Conservation (phyloP, 2,329 filamentous ascomycete species). For the Calonectria pteridis region DNA sequence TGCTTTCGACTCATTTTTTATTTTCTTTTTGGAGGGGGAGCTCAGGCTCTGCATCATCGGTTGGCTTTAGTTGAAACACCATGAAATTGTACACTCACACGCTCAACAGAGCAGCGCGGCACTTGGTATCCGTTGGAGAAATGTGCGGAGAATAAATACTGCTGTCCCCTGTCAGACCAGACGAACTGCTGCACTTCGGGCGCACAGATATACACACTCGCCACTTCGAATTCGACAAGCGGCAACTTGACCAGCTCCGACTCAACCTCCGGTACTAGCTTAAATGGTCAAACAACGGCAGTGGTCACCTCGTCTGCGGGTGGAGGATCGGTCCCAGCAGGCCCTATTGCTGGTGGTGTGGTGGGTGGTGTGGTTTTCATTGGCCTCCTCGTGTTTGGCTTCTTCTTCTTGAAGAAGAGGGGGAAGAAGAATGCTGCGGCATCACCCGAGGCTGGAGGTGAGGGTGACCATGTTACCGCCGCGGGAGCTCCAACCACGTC, state of each 20-base stretch:
- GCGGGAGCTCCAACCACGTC: neutral
- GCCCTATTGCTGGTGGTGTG: slow-evolving; percentile 34
- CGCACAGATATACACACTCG: slow-evolving; percentile 30
- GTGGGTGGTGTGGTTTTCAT: slow-evolving; percentile 34
- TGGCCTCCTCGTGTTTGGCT: slow-evolving; percentile 28
- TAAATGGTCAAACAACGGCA: neutral
- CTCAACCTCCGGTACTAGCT: neutral
- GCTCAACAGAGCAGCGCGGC: slow-evolving; percentile 4
- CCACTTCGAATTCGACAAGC: slow-evolving; percentile 14
- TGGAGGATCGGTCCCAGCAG: slow-evolving; percentile 13
- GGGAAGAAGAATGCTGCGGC: neutral
- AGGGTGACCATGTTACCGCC: neutral
- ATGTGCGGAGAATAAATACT: slow-evolving; percentile 38
- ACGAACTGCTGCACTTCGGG: slow-evolving; percentile 33
- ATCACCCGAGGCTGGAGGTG: neutral
- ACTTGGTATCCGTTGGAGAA: slow-evolving; percentile 32
- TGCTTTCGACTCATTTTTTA: neutral
- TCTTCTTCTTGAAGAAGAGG: slow-evolving; percentile 29
- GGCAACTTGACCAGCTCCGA: neutral
- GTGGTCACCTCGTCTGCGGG: neutral
- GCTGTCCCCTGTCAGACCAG: slow-evolving; percentile 31
- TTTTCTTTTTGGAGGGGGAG: neutral
- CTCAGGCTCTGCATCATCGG: too few species aligned
- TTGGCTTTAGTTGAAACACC: neutral
- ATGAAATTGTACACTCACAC: neutral